phyloP scores from a whole-genome alignment of 805 yeast species.

The Priceomyces fermenticarens region DNA sequence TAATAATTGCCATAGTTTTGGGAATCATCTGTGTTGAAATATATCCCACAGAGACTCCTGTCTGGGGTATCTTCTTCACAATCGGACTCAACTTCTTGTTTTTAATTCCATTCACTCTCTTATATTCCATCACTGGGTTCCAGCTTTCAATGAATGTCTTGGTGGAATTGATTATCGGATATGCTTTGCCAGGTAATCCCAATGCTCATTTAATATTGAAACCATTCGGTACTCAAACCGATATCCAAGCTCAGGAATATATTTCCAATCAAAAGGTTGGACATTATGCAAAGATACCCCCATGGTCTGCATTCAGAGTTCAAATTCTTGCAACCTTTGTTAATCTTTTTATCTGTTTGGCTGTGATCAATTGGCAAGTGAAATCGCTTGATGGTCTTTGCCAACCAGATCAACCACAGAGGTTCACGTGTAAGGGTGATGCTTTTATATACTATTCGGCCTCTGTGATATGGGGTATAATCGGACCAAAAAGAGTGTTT shows the following conservation, averaged over 20 bases:
- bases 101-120: constrained; percentile 49
- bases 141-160: constrained; percentile 49
- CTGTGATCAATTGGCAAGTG: constrained; percentile 10
- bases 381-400: constrained; percentile 8
- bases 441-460: constrained; percentile 41
- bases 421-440: constrained; percentile 22
- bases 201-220: constrained; percentile 51
- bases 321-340: constrained; percentile 9
- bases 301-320: constrained; percentile 20
- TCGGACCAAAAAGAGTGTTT: constrained; percentile 54
- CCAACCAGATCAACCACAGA: constrained; percentile 13
- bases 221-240: constrained; percentile 51
- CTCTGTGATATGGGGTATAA: constrained; percentile 47
- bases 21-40: constrained; percentile 28
- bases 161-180: constrained; percentile 56
- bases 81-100: constrained; percentile 49
- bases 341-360: constrained; percentile 7
- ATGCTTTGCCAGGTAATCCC: constrained; percentile 56
- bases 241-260: constrained; percentile 55
- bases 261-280: constrained; percentile 18
- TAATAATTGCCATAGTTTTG: constrained; percentile 25
- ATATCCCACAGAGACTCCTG: constrained; percentile 49
- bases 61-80: constrained; percentile 57
- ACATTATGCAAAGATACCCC: constrained; percentile 22
- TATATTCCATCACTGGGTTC: constrained; percentile 48